Base-by-base conservation (phyloP, 371 early-diverging fungal genomes). In the Massospora cicadina region DNA sequence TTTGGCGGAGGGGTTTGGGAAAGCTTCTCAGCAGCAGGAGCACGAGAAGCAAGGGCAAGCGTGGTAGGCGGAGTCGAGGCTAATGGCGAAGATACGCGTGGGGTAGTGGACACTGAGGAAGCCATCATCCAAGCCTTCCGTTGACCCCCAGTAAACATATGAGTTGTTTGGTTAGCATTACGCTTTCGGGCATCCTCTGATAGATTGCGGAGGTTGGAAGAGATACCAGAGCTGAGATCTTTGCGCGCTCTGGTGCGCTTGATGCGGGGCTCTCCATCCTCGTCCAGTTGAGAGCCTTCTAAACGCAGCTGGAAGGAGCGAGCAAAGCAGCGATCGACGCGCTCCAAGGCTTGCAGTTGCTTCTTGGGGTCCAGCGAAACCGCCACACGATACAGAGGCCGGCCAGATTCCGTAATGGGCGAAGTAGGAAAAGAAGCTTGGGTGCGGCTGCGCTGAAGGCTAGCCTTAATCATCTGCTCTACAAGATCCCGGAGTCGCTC, bases 111-210 rank as follows among this genome's bases (percentile, higher is more conserved):
- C 12, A 57, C 28, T 25, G 58, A 27, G 10, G 28, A 27, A 13
- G 80, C 72, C 69, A 79, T 77, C 88, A 88, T 88, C 88, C 88
- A 88, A 31, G 80, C 75, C 66, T 59, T 59, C 2, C 17, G 25
- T 24, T 17, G 26, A 54, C 84, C 86, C 69, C 88, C 88, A 26
- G 83, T 86, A 64, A 79, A 80, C 68, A 83, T 81, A 62, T 85
- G 72, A 1, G 87, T 86, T 0, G 88, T 85, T 67, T 85, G 84
- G 68, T 85, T 83, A 21, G 82, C 82, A 25, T 76, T 77, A 59
- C 81, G 81, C 68, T 83, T 86, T 29, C 83, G 74, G 21, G 82
- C 71, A 58, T 84, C 86, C 24, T 85, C 86, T 10, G 79, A 75
- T 76, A 85, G 80, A 54, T 80, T 80, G 60, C 83, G 75, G 65